Evolutionary conservation across 2,329 filamentous ascomycete genomes (phyloP).

Genomic region (Alternaria conjuncta): DNA sequence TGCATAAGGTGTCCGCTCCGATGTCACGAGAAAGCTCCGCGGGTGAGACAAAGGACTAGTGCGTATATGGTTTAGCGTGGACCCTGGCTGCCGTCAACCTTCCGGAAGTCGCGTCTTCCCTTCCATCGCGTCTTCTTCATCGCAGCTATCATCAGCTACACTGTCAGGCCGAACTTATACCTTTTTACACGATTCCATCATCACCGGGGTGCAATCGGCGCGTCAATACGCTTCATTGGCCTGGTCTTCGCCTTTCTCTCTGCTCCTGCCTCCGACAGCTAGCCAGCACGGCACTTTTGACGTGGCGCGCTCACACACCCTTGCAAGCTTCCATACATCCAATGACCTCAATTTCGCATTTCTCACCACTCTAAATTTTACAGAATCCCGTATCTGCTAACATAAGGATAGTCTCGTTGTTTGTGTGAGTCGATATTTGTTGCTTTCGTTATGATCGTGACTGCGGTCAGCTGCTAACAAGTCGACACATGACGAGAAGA

Average conservation of each 20-base stretch:
- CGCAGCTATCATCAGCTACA: too few species aligned
- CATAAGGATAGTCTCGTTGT: background rate
- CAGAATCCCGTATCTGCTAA: too few species aligned
- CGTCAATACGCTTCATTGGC: background rate
- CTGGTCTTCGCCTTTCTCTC: background rate
- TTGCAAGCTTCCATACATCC: too few species aligned
- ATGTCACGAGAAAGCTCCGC: background rate
- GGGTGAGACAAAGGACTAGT: background rate
- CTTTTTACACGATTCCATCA: too few species aligned
- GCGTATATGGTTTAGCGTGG: background rate
- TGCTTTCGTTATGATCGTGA: background rate
- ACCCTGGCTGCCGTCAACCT: background rate
- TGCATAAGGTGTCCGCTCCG: background rate
- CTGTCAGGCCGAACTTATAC: too few species aligned
- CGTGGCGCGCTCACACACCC: background rate
- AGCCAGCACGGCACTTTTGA: rapidly evolving
- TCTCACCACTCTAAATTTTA: too few species aligned
- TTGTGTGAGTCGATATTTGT: background rate
- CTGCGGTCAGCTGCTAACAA: background rate
- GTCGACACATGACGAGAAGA: background rate
- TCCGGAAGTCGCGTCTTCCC: background rate
- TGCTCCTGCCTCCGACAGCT: background rate
- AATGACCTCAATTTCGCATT: too few species aligned
- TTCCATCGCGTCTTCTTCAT: background rate
- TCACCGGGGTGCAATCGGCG: too few species aligned